Conservation (phyloP, 331 rosid species). For the Phaseolus coccineus region DNA sequence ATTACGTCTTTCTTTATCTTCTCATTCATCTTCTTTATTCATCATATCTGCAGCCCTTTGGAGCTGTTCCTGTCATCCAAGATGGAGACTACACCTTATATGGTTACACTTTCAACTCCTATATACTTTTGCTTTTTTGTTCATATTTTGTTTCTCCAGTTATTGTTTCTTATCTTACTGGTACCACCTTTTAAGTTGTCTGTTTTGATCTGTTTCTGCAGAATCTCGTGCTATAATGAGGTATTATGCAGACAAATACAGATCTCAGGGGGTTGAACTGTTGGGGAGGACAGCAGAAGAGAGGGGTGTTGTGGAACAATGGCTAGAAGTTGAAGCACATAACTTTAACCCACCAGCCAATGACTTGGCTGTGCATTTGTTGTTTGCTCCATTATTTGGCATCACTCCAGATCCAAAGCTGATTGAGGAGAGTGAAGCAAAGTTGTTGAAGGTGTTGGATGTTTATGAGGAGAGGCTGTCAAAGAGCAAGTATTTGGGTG, state of each 20-base stretch:
- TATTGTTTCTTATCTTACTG: no score
- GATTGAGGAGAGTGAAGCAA: slow-evolving; percentile 44
- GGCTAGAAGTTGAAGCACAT: slow-evolving; percentile 46
- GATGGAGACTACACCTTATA: slow-evolving; percentile 59
- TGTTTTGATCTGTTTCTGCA: slow-evolving; percentile 26
- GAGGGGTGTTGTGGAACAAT: slow-evolving; percentile 43
- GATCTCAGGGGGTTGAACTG: slow-evolving; percentile 44
- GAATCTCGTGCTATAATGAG: slow-evolving; percentile 54
- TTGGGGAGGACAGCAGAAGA: slow-evolving; percentile 47
- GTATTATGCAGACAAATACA: slow-evolving; percentile 48
- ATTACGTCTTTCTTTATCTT: not conserved
- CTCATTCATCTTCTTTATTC: slow-evolving; percentile 1
- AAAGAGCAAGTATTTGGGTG: not conserved
- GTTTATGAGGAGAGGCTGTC: slow-evolving; percentile 48
- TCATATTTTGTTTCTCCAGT: no score
- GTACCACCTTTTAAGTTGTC: not conserved
- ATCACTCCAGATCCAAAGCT: slow-evolving; percentile 31
- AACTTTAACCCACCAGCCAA: slow-evolving; percentile 35
- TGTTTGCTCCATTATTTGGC: not conserved
- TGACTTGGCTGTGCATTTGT: slow-evolving; percentile 12
- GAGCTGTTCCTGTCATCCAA: slow-evolving; percentile 54
- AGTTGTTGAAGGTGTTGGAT: slow-evolving; percentile 29
- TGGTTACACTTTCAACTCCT: slow-evolving; percentile 29
- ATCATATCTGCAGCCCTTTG: slow-evolving; percentile 49
- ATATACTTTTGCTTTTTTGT: no score